Percentiles rank a stretch among this genome's conserved stretches.
Conservation (phyloP, 2,329 filamentous ascomycete genomes). For the Diaporthe citri region DNA sequence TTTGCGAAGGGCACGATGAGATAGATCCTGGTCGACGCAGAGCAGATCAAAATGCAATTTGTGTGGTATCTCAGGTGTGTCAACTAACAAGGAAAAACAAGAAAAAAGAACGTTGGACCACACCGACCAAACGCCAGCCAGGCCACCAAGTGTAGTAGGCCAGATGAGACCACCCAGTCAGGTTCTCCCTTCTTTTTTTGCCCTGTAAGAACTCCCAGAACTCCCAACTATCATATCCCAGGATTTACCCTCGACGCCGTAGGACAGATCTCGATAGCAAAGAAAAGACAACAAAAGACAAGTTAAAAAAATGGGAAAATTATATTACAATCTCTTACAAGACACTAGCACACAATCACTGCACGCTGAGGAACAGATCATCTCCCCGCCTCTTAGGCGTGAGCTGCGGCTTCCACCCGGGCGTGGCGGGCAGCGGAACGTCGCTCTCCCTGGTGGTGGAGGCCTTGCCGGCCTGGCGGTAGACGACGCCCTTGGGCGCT, state of each 20-base stretch:
- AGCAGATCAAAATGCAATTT: constrained; percentile 15
- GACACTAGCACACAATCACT: constrained; percentile 48
- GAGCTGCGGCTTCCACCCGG: constrained; percentile 73
- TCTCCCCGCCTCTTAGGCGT: constrained; percentile 77
- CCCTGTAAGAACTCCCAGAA: constrained; percentile 7
- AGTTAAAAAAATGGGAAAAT: neutral
- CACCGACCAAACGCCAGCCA: neutral
- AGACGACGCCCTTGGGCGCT: neutral
- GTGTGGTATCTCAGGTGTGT: constrained; percentile 33
- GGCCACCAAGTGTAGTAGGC: neutral
- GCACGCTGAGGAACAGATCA: constrained; percentile 72
- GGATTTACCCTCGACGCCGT: neutral
- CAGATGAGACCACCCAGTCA: neutral
- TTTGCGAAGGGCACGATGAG: too few relatives aligned
- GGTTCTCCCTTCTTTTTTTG: neutral
- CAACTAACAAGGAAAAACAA: neutral
- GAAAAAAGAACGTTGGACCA: neutral
- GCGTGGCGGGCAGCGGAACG: constrained; percentile 57
- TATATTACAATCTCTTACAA: neutral
- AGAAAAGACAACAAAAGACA: neutral
- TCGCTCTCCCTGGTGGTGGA: constrained; percentile 4
- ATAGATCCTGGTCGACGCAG: neutral
- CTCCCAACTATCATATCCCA: neutral
- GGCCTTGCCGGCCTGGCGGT: neutral
- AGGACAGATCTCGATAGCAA: neutral